Base-by-base conservation (phyloP, 306 rosid species). In the Fragaria vesca region DNA sequence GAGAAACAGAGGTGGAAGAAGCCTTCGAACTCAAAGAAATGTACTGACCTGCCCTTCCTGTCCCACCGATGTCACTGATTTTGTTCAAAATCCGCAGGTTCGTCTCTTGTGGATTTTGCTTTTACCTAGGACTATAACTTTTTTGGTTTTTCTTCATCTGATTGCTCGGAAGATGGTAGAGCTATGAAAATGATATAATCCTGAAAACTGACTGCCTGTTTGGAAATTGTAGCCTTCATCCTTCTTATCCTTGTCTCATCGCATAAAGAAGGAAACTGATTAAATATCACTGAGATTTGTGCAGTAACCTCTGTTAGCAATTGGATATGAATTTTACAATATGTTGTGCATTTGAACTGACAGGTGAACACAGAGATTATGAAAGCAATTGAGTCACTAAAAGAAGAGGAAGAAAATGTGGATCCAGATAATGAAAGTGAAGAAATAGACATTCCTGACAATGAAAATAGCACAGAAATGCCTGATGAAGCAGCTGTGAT, bases 81-180 rank as follows among this genome's bases (percentile, higher is more conserved):
- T 85, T 81, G 91, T 92, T 72, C 90, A 90, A 65, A 92, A 86
- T 60, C 89, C 83, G 7, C 94, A 94, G 96, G 98, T 93, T 66
- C 36, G 76, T 58, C 73, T 5, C 42, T 50, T 5, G 47, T 55
- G 45, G 18, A 61, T 76, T 45, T 60, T 40, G 21, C 43, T 61
- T 66, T 10, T 42, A 47, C 43, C 12, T 21, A 50, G 51, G 9
- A 40, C 18, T 66, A 36, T 13, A 66, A 66, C 7, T 8, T 18
- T 17, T 17, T 66, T 66, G 6, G 15, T 18, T 20, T 3, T 34
- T 66, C 28, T 38, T 17, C 2, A 2, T 9, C 43, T 36, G 47
- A 65, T 17, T 34, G 45, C 11, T 34, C 2, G 10, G 45, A 15
- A 65, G 46, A 16, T 32, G 24, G 46, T 32, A 65, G 24, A 17